phyloP scores from a whole-genome alignment of 768 basidiomycete genomes.

The Suillus discolor region DNA sequence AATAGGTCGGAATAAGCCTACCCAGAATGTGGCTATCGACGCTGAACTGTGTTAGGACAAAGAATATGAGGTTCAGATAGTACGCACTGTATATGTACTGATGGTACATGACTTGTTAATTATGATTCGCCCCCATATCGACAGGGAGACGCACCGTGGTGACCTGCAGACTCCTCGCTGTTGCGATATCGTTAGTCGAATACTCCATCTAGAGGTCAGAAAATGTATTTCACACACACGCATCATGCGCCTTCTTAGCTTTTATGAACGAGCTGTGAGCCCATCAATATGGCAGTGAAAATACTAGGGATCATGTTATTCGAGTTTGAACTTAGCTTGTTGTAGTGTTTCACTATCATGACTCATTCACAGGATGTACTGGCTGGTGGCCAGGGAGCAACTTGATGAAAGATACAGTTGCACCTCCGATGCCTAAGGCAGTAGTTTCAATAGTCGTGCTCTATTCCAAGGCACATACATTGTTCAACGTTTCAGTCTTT shows the following conservation, averaged over 20 bases:
- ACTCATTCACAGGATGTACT: too few species aligned
- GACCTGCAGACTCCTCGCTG: neutral
- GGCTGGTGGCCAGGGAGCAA: too few species aligned
- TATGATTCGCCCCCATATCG: neutral
- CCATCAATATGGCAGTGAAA: neutral
- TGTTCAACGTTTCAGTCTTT: too few species aligned
- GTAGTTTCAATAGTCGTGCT: too few species aligned
- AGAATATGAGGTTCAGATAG: neutral
- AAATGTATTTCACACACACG: neutral
- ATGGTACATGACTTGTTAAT: neutral
- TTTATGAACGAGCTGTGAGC: neutral
- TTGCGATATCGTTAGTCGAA: neutral
- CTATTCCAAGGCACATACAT: too few species aligned
- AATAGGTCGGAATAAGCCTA: neutral
- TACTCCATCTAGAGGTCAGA: neutral
- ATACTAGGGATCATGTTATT: neutral
- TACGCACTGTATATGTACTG: neutral
- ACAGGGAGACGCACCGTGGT: neutral
- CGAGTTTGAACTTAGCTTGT: too few species aligned
- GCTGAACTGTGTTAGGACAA: neutral
- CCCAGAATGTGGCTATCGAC: neutral
- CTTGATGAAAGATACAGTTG: too few species aligned
- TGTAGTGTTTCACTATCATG: too few species aligned
- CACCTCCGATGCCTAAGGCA: neutral
- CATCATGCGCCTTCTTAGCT: neutral